Evolutionary conservation across 108 stramenopile genomes (phyloP), one percentile per base, ranked within the genome.

Genomic region (Cyclotella baltica): DNA sequence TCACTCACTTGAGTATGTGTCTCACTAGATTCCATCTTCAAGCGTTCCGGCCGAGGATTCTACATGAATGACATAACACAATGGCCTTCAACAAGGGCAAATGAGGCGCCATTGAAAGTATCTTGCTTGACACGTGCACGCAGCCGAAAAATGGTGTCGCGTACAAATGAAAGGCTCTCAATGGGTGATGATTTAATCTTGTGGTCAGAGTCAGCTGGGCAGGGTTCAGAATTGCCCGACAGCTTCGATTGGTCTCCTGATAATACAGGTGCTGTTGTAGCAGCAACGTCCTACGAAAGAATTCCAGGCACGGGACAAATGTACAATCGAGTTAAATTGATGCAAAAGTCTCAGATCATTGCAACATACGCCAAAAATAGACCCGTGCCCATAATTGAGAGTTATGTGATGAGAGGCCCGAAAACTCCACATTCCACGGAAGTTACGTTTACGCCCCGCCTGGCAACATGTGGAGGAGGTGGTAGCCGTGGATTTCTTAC

Each of bases 141-240:
- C 4, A 40, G 36, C 63, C 8, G 20, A 19, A 38, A 38, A n/a
- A 64, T 64, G 63, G 23, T 64, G 3, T 3, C 3, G 4, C 34
- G 63, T 23, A 64, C 63, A 38, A 64, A 64, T 38, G 63, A 64
- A 64, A 16, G 63, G n/a, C n/a, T 64, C 6, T 34, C 63, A 8
- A 36, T 36, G 8, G 63, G 63, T 25, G 63, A 64, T 30, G 63
- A 64, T 38, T 43, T 64, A 10, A 64, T 64, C 23, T 6, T 64
- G 34, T 64, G 63, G 63, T 64, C 63, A 36, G 63, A 64, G 25
- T 4, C 63, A 4, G 36, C 63, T 11, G 23, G 6, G 10, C 8
- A 20, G 3, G 63, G 38, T 22, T 29, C 38, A 23, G 37, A 38
- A 43, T 10, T 25, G 3, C 63, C 63, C 5, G n/a, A 64, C 38